Evolutionary conservation across 495 filamentous ascomycete species (phyloP).

Genomic region (Daldinia vernicosa): DNA sequence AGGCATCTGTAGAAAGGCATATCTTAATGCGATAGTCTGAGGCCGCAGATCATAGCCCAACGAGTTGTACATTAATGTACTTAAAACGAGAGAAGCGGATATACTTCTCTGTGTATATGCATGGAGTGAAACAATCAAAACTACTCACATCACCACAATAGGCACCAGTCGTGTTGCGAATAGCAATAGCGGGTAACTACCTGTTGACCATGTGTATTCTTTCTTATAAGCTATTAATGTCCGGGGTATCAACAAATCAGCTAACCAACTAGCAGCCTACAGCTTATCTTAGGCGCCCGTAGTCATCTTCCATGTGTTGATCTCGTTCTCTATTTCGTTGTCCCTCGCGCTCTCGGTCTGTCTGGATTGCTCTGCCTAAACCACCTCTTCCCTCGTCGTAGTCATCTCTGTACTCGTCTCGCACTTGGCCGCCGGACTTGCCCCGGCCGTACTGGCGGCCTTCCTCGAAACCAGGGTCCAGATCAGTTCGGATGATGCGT

Average conservation of each 20-base stretch:
- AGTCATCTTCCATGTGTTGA: constrained; percentile 57
- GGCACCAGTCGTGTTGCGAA: background rate
- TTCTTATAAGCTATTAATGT: constrained; percentile 14
- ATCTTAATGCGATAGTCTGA: background rate
- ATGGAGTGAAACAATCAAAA: background rate
- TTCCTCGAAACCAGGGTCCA: constrained; percentile 95
- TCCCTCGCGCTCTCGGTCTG: constrained; percentile 67
- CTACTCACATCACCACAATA: background rate
- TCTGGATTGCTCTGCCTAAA: constrained; percentile 68
- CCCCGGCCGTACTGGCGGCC: constrained; percentile 90
- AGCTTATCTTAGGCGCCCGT: constrained; percentile 56
- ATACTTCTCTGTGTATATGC: constrained; percentile 13
- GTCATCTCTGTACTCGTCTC: constrained; percentile 96
- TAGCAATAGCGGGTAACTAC: background rate
- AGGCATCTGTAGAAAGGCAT: background rate
- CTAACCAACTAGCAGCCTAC: background rate
- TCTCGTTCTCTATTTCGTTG: constrained; percentile 51
- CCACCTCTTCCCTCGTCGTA: constrained; percentile 95
- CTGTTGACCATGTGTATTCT: constrained; percentile 15
- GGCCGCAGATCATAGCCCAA: constrained; percentile 14
- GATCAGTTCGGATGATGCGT: constrained; percentile 93
- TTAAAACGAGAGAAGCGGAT: constrained; percentile 11
- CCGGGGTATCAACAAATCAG: constrained; percentile 27
- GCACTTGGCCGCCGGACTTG: constrained; percentile 95
- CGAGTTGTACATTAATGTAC: constrained; percentile 29